Evolutionary conservation across 176 grass and related monocot genomes (phyloP).

Genomic region (Zizania latifolia): DNA sequence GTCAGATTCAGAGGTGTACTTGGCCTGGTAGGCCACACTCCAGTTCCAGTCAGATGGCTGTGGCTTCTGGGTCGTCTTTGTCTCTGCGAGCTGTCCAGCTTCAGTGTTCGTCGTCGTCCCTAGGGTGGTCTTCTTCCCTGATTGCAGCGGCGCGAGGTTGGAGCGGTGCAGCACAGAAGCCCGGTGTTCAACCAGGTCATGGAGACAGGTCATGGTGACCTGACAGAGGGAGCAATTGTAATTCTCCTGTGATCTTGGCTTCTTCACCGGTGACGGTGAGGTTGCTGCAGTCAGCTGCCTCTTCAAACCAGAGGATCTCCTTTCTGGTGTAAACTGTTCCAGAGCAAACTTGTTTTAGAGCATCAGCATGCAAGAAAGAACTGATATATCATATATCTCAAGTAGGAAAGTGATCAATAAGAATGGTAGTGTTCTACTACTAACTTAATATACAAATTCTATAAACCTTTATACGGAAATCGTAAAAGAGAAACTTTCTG

Average conservation of each 20-base stretch:
- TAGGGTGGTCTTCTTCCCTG: not conserved
- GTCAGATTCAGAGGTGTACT: not conserved
- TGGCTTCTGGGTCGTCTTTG: not conserved
- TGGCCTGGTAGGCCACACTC: not conserved
- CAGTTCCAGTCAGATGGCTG: not conserved
- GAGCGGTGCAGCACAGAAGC: not conserved
- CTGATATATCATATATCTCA: not conserved
- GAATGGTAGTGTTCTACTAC: too few species aligned
- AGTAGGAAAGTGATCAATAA: not conserved
- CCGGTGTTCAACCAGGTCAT: not conserved
- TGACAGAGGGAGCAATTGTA: not conserved
- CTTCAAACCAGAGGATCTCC: not conserved
- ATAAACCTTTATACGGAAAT: not conserved
- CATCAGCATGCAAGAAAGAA: not conserved
- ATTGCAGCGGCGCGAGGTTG: not conserved
- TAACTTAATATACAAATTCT: too few species aligned
- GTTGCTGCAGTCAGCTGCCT: not conserved
- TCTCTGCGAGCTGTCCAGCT: too few species aligned
- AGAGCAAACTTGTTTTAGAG: not conserved
- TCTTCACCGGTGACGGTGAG: conserved; percentile 8
- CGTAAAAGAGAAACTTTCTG: not conserved
- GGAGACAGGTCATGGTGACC: not conserved
- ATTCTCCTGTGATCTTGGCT: not conserved
- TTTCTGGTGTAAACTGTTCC: conserved; percentile 4
- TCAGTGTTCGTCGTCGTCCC: too few species aligned